Evolutionary conservation across 352 stramenopile genomes (phyloP).

Genomic region (Phytophthora fragariae): DNA sequence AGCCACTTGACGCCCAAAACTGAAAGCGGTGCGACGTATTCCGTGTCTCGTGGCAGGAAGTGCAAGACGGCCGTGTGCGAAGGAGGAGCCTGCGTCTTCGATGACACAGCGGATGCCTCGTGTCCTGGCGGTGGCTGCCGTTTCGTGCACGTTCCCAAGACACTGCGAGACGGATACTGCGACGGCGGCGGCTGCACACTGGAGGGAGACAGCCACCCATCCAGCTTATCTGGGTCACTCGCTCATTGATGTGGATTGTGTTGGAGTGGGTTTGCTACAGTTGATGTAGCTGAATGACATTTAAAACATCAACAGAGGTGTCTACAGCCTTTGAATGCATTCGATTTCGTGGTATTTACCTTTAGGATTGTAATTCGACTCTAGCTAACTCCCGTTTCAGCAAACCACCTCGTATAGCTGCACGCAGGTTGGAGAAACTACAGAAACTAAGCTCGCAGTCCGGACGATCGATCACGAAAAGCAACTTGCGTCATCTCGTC

Average conservation of each 20-base stretch:
- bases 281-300: too few relatives aligned
- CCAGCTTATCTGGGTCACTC: conserved; percentile 46
- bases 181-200: conserved; percentile 57
- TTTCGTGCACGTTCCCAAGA: conserved; percentile 56
- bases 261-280: too few relatives aligned
- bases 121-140: conserved; percentile 62
- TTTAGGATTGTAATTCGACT: too few relatives aligned
- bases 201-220: conserved; percentile 53
- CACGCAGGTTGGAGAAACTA: too few relatives aligned
- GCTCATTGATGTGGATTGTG: conserved; percentile 45
- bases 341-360: too few relatives aligned
- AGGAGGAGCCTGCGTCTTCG: conserved; percentile 65
- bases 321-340: too few relatives aligned
- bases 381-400: too few relatives aligned
- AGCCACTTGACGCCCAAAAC: conserved; percentile 19
- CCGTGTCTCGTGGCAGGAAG: conserved; percentile 40
- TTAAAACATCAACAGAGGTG: too few relatives aligned
- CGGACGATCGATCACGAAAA: too few relatives aligned
- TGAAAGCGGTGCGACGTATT: conserved; percentile 45
- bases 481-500: too few relatives aligned
- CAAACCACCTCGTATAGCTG: too few relatives aligned
- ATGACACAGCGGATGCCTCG: conserved; percentile 38
- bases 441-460: too few relatives aligned
- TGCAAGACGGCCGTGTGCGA: conserved; percentile 59
- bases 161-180: conserved; percentile 64